Evolutionary conservation across 495 filamentous ascomycete species (phyloP), one percentile per base, ranked within the genome.

Genomic region (Penicillium egyptiacum): DNA sequence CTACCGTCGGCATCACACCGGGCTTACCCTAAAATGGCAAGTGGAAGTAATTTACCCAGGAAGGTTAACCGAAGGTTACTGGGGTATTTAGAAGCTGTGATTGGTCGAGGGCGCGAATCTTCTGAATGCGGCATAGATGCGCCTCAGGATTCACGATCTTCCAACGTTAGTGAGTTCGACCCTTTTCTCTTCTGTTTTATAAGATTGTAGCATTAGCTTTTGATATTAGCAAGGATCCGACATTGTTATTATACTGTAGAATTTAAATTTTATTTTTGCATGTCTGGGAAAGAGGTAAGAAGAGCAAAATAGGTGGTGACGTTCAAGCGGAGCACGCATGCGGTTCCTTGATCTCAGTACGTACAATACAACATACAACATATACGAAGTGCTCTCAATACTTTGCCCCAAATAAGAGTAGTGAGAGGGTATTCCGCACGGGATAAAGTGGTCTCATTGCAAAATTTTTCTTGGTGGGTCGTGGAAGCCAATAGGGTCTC

Each of bases 61-160:
- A 17, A 39, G 30, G 10, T 12, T 10, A 10, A 10, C 16, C n/a
- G 35, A 17, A 5, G 10, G 53, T 28, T 33, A 23, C 39, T 9
- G 11, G 30, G 10, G 1, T 12, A 33, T 33, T 41, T 0, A 11
- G 20, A 3, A 1, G 26, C 14, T 50, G 4, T 58, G 44, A 62
- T 58, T 58, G 47, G 59, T 7, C 17, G n/a, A 5, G 6, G 26
- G 5, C 35, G 31, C 14, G n/a, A 25, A 26, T 22, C 8, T n/a
- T 20, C 59, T 37, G 56, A 58, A 62, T 46, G 60, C 60, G 60
- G 60, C 41, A 63, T 49, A 10, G 43, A 56, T 59, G 23, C 30
- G 56, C 30, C 56, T 47, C 33, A 51, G 44, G 59, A 57, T 14
- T 40, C 12, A n/a, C 10, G 11, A 7, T 4, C 7, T 17, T 39